Conservation (phyloP, 176 grass and related monocot genomes). For the Carex cristatella region DNA sequence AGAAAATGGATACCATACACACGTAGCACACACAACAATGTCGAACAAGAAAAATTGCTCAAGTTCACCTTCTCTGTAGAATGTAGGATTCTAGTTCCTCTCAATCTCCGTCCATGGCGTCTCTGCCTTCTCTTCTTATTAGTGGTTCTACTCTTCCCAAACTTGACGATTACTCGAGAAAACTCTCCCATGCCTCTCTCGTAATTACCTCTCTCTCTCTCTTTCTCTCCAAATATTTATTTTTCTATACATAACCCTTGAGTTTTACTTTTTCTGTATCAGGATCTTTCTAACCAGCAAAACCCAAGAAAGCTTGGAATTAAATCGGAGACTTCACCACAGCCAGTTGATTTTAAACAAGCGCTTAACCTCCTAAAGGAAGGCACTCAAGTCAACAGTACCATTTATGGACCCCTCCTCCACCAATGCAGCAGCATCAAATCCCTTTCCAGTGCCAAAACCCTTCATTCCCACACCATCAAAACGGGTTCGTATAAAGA, state of each 20-base stretch:
- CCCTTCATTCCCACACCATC: background rate
- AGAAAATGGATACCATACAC: too few species aligned
- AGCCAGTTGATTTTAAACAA: background rate
- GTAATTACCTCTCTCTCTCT: background rate
- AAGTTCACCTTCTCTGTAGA: background rate
- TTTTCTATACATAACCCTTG: background rate
- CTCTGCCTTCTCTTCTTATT: background rate
- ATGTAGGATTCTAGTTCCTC: background rate
- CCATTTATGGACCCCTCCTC: background rate
- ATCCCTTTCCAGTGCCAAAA: background rate
- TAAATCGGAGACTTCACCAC: background rate
- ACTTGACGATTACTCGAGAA: background rate
- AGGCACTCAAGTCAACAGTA: background rate
- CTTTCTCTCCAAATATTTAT: background rate
- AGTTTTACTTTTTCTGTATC: background rate
- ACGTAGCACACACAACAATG: background rate
- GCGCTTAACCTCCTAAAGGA: background rate
- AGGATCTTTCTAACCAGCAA: background rate
- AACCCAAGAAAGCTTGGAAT: background rate
- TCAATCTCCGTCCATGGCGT: constrained; percentile 10
- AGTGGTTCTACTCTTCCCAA: background rate
- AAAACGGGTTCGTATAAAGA: background rate
- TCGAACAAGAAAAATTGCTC: background rate
- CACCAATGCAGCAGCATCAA: background rate
- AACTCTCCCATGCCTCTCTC: background rate